These are phyloP conservation scores for Cordyceps pruinosa DNA, from an alignment of 2,329 filamentous ascomycete species.

Conservation along the genomic window DNA sequence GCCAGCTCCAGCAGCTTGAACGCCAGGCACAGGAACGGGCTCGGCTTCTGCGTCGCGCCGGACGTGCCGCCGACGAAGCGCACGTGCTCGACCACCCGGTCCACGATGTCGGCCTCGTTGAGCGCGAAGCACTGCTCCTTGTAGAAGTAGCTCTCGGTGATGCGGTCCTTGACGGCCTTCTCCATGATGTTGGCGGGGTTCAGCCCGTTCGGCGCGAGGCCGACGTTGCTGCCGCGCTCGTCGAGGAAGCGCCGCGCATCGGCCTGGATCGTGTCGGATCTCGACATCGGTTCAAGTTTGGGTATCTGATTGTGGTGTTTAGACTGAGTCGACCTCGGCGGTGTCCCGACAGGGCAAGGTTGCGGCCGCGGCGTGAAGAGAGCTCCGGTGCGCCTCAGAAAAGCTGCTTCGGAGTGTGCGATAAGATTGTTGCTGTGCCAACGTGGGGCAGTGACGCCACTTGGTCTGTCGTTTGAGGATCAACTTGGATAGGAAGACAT, in stretches of 20 bases:
- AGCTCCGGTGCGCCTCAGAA: background rate
- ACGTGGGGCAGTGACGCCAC: constrained; percentile 20
- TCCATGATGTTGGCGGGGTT: constrained; percentile 96
- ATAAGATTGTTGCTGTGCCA: constrained; percentile 41
- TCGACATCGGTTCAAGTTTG: constrained; percentile 25
- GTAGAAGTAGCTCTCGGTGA: constrained; percentile 94
- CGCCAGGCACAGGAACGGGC: constrained; percentile 85
- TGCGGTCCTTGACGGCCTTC: constrained; percentile 90
- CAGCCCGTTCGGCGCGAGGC: constrained; percentile 75
- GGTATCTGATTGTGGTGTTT: background rate
- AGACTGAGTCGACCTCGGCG: constrained; percentile 4
- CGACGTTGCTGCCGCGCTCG: constrained; percentile 73
- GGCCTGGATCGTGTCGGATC: constrained; percentile 57
- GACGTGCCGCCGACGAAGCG: constrained; percentile 82
- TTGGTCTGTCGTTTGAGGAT: background rate
- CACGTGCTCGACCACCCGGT: constrained; percentile 79
- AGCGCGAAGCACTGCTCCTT: constrained; percentile 97
- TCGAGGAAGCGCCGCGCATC: constrained; percentile 81
- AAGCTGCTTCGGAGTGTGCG: constrained; percentile 16
- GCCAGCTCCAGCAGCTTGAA: constrained; percentile 91
- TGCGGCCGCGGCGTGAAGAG: background rate
- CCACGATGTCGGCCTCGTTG: constrained; percentile 75
- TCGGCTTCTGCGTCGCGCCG: constrained; percentile 75
- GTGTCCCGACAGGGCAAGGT: background rate
- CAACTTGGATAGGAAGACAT: background rate